Conservation (phyloP, 768 basidiomycete species). For the Kwoniella botswanensis region DNA sequence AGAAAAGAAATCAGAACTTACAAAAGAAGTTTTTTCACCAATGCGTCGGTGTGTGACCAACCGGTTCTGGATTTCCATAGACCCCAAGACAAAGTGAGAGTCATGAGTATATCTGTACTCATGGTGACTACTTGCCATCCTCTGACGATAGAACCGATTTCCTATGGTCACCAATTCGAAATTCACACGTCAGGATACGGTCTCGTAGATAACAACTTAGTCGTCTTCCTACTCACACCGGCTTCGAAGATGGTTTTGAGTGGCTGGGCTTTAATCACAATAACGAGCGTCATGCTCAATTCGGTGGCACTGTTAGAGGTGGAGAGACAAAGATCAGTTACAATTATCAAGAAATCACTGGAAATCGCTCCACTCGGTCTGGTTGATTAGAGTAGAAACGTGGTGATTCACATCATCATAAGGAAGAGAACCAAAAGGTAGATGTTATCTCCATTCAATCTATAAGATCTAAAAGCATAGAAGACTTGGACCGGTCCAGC, state of each 20-base stretch:
- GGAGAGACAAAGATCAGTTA: not conserved
- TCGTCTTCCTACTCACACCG: not conserved
- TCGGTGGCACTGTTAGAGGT: not conserved
- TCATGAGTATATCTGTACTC: conserved; percentile 41
- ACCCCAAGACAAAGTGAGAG: conserved; percentile 33
- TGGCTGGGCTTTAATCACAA: not conserved
- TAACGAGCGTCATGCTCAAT: not conserved
- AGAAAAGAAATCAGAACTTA: not conserved
- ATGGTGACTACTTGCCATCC: conserved; percentile 9
- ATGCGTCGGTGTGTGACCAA: conserved; percentile 41
- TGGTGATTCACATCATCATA: not conserved
- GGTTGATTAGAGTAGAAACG: not conserved
- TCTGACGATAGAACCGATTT: not conserved
- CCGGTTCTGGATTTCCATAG: conserved; percentile 40
- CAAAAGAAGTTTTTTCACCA: conserved; percentile 18
- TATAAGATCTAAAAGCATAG: conserved; percentile 1
- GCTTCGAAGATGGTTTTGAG: not conserved
- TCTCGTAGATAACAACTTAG: not conserved
- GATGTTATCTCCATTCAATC: not conserved
- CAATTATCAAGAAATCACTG: not conserved
- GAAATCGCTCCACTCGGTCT: not conserved
- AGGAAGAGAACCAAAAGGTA: not conserved
- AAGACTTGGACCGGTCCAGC: not conserved
- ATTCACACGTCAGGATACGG: not conserved
- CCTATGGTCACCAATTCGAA: not conserved